Conservation (phyloP, 495 filamentous ascomycete species). For the Chlorociboria aeruginascens region DNA sequence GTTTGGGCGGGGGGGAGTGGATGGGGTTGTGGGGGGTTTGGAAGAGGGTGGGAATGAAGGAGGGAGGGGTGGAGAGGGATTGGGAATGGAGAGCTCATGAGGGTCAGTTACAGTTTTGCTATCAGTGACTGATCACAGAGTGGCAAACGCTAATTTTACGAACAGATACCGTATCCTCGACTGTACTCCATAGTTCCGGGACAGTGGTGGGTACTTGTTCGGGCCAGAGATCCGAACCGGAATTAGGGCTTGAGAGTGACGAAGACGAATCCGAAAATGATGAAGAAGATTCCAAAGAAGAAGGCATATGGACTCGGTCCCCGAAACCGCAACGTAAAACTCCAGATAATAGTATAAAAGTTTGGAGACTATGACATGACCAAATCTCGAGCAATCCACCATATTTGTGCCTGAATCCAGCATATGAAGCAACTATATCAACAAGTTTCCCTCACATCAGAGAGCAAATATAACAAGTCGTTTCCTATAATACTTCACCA, state of each 20-base stretch:
- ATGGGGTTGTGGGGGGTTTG: constrained; percentile 70
- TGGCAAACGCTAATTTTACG: neutral
- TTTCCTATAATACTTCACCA: constrained; percentile 1
- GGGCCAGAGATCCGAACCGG: constrained; percentile 33
- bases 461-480: neutral
- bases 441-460: constrained; percentile 1
- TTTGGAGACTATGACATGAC: constrained; percentile 40
- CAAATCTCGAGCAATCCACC: neutral
- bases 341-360: constrained; percentile 49
- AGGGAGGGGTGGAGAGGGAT: constrained; percentile 39
- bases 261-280: neutral
- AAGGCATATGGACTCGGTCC: neutral
- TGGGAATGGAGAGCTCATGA: constrained; percentile 50
- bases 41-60: constrained; percentile 45
- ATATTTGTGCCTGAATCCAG: neutral
- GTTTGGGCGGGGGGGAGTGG: constrained; percentile 78
- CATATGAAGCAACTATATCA: neutral
- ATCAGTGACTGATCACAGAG: too few species aligned
- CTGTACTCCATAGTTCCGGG: constrained; percentile 54
- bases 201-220: constrained; percentile 65
- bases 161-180: constrained; percentile 39
- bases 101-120: constrained; percentile 4
- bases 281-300: neutral
- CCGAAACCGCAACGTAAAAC: neutral
- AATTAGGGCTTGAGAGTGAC: neutral